Base-by-base conservation (phyloP, 192 early-diverging fungal species). In the Coemansia sp. region DNA sequence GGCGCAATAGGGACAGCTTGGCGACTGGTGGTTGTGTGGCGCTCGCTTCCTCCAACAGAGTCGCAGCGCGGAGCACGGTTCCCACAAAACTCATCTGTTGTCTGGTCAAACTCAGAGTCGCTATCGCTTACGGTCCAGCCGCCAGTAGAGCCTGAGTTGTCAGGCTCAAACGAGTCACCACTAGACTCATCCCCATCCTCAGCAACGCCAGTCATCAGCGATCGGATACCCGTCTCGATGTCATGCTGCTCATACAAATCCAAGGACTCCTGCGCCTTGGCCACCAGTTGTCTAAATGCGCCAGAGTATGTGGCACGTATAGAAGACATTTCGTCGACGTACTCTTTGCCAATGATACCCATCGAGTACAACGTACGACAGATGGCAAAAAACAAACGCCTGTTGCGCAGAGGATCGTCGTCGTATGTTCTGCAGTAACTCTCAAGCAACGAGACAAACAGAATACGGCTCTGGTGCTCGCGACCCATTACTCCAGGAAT, bases 341-440 rank as follows among this genome's bases (percentile, higher is more conserved):
- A 85, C 45, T 91, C 89, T 30, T 87, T 84, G 51, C 87, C 87
- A 55, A 92, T 87, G 21, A 93, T 87, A 9, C 95, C 95, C 91
- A 96, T 91, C 52, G 85, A 81, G 33, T 84, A 88, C 13, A 98
- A 80, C 7, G 91, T 95, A 51, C 91, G 88, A 68, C 96, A 96
- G 31, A 98, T 90, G 15, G 92, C 78, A 63, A 90, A 93, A 63
- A 98, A 98, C 18, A 96, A 78, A 39, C 86, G 79, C 23, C 89
- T 90, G 69, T 94, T 96, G 46, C 88, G 86, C 70, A 95, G 87
- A 2, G 92, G 92, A 39, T 87, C 86, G 52, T 94, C 87, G 71
- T 93, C 94, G 75, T 97, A 96, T 21, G 94, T 74, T 33, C 86
- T 74, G 68, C 93, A 94, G 81, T 95, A 98, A 68, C 92, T 92